These are phyloP conservation scores for Lasiodiplodia gonubiensis DNA, from an alignment of 2,329 filamentous ascomycete species.

Conservation along the genomic window DNA sequence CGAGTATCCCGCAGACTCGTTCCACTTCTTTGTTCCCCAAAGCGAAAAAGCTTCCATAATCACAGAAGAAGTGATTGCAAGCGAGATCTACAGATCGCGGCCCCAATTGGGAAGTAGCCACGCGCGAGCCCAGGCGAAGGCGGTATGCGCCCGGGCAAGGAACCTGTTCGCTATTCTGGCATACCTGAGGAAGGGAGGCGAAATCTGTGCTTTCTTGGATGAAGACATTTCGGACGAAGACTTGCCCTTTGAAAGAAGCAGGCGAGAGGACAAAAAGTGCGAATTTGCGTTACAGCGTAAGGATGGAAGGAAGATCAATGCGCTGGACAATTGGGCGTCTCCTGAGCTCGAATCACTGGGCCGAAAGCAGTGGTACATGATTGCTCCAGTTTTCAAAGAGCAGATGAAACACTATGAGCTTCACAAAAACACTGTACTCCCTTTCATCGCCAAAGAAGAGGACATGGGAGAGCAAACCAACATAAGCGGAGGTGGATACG, in stretches of 20 bases:
- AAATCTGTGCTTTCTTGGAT: background rate
- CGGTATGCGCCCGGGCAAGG: background rate
- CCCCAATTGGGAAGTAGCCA: background rate
- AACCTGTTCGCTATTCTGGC: constrained; percentile 16
- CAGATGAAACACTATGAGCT: background rate
- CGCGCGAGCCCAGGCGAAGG: background rate
- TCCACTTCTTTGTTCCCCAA: background rate
- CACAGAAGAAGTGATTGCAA: background rate
- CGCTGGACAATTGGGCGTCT: background rate
- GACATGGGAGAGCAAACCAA: background rate
- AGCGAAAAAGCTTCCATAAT: background rate
- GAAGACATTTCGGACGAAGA: background rate
- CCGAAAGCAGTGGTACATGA: constrained; percentile 1
- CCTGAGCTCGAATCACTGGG: background rate
- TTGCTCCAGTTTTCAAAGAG: background rate
- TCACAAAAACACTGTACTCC: background rate
- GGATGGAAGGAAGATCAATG: background rate
- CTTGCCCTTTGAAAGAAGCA: background rate
- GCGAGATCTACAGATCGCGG: accelerated
- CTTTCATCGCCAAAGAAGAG: background rate
- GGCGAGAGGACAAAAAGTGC: background rate
- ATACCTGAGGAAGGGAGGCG: constrained; percentile 2
- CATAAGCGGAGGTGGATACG: background rate
- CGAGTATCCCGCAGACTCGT: background rate
- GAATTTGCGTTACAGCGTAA: background rate